Evolutionary conservation across 164 flowering plant species (phyloP).

Genomic region (Umbilicus rupestris): DNA sequence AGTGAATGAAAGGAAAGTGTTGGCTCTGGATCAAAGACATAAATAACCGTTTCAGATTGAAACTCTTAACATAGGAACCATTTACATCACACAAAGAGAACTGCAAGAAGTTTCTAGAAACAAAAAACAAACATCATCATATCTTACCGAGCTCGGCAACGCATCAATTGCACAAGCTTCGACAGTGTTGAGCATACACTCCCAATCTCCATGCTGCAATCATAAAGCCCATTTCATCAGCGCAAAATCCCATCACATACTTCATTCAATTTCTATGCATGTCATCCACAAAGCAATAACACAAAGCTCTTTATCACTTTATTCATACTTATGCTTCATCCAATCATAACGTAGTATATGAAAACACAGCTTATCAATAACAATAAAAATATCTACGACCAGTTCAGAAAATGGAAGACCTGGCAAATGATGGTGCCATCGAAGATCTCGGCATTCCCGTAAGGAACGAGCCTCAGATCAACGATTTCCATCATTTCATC

Average conservation of each 20-base stretch:
- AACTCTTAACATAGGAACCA: background rate
- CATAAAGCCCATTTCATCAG: slow-evolving; percentile 5
- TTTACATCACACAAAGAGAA: background rate
- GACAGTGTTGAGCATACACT: slow-evolving; percentile 71
- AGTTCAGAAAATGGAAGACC: slow-evolving; percentile 21
- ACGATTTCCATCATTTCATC: slow-evolving; percentile 34
- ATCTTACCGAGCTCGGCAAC: slow-evolving; percentile 66
- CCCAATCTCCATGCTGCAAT: slow-evolving; percentile 74
- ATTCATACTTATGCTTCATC: too few relatives aligned
- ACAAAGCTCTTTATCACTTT: too few relatives aligned
- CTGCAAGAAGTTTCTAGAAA: background rate
- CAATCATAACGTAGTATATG: too few relatives aligned
- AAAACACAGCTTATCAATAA: background rate
- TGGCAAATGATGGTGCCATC: slow-evolving; percentile 38
- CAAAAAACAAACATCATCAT: background rate
- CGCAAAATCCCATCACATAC: background rate
- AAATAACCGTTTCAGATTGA: slow-evolving; percentile 4
- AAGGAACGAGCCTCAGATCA: slow-evolving; percentile 13
- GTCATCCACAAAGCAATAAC: too few relatives aligned
- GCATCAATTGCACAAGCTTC: slow-evolving; percentile 77
- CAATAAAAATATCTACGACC: background rate
- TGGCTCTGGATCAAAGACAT: slow-evolving; percentile 47
- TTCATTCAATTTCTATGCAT: too few relatives aligned
- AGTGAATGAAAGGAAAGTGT: slow-evolving; percentile 65
- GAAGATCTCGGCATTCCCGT: slow-evolving; percentile 16